Percentiles rank a stretch among this genome's conserved stretches.
Evolutionary conservation across 352 stramenopile species (phyloP).

Genomic region (Salisapilia sapeloensis): DNA sequence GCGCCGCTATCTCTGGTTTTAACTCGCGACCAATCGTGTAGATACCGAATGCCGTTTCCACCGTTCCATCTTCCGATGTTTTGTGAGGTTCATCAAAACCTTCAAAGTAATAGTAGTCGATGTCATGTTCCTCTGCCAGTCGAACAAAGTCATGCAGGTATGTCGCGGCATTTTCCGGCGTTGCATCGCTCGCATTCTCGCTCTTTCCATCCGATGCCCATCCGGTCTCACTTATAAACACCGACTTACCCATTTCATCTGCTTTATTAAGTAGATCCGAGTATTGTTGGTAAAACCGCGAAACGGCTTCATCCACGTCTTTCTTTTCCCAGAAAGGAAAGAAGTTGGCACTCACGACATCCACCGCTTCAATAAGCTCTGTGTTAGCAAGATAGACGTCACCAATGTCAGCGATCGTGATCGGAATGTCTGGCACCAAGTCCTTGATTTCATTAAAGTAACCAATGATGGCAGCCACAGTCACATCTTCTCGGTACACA

Average conservation of each 20-base stretch:
- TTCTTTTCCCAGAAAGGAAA: constrained; percentile 62
- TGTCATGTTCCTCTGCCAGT: constrained; percentile 17
- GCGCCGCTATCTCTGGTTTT: constrained; percentile 21
- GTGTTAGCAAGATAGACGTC: constrained; percentile 36
- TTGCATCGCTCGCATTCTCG: constrained; percentile 18
- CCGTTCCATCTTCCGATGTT: constrained; percentile 20
- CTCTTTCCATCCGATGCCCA: constrained; percentile 27
- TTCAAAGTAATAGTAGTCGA: constrained; percentile 63
- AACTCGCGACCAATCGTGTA: constrained; percentile 25
- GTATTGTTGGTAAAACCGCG: constrained; percentile 23
- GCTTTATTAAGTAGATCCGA: constrained; percentile 14
- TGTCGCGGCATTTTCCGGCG: constrained; percentile 20
- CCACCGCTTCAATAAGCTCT: constrained; percentile 21
- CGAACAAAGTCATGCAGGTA: constrained; percentile 60
- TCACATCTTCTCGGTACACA: constrained; percentile 45
- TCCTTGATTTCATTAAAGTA: constrained; percentile 24
- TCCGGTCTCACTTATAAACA: constrained; percentile 52
- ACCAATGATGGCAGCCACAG: constrained; percentile 13
- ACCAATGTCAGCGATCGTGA: constrained; percentile 51
- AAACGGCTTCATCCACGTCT: constrained; percentile 10
- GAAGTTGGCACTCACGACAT: constrained; percentile 35
- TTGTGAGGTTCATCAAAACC: constrained; percentile 54
- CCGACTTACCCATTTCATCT: constrained; percentile 11
- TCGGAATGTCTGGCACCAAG: constrained; percentile 13
- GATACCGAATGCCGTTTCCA: constrained; percentile 55